Evolutionary conservation across 352 stramenopile species (phyloP), one percentile per base, ranked within the genome.

Genomic region (Phytopythium aichiense): DNA sequence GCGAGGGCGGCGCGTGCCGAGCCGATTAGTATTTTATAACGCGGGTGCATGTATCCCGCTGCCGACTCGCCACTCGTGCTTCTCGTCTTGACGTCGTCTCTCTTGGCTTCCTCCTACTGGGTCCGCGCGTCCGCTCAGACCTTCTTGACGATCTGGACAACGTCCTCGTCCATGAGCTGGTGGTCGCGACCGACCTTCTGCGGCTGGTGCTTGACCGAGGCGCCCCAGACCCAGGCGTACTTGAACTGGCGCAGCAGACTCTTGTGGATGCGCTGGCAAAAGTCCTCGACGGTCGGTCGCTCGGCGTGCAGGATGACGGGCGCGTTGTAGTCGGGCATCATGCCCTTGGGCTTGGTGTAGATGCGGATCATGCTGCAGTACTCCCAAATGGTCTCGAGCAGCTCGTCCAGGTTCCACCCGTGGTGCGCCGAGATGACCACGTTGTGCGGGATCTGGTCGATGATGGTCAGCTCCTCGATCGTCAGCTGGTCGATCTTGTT

Each of bases 401-500:
- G 77, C 60, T 98, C 88, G 67, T 99, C 97, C 42, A 99, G 74
- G 84, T 99, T 99, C 96, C 96, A 99, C 57, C 96, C 84, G 66
- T 99, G 95, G 68, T 98, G 86, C 37, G 91, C 95, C 54, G 90
- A 98, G 65, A 99, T 99, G 55, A 97, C 94, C 22, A 99, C 94
- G 73, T 98, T 99, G 80, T 99, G 96, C 52, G 96, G 96, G 71
- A 99, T 95, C 79, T 99, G 94, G 74, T 98, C 97, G 53, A 99
- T 94, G 72, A 99, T 98, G 61, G 98, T 97, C 1, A 99, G 84
- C 79, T 99, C 97, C 75, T 99, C 95, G 76, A 99, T 98, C 25
- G 95, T 98, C 30, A 99, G 88, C 72, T 98, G 84, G 73, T 99
- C 98, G 69, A 99, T 99, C 81, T 99, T 99, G 84, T 99, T 99